These are phyloP conservation scores for Rhodofomes roseus DNA, from an alignment of 1,284 basidiomycete species.

Conservation along the genomic window DNA sequence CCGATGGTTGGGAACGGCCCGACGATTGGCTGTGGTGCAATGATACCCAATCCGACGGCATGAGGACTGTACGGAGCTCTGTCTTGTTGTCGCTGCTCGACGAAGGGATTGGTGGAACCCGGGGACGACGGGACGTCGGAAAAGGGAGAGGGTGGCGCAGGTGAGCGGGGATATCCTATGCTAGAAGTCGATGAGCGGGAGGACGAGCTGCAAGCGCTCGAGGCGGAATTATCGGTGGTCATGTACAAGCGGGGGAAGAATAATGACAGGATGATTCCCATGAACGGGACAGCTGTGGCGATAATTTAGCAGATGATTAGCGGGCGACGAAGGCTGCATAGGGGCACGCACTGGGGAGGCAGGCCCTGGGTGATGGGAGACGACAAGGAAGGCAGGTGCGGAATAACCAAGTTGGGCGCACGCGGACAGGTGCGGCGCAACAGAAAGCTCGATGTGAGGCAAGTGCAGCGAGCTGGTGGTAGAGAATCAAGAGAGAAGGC, in stretches of 20 bases:
- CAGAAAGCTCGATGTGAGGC: slow-evolving; percentile 32
- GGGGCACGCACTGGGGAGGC: slow-evolving; percentile 10
- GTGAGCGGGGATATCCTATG: slow-evolving; percentile 7
- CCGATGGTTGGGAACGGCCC: slow-evolving; percentile 19
- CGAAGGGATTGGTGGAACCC: slow-evolving; percentile 10
- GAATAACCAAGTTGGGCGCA: neutral
- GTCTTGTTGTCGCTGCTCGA: slow-evolving; percentile 20
- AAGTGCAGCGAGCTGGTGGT: slow-evolving; percentile 18
- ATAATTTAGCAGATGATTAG: neutral
- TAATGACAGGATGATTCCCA: slow-evolving; percentile 32
- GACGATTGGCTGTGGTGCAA: slow-evolving; percentile 23
- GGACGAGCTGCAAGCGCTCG: slow-evolving; percentile 20
- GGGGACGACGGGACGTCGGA: slow-evolving; percentile 12
- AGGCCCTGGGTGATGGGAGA: slow-evolving; percentile 9
- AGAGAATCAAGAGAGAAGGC: slow-evolving; percentile 3
- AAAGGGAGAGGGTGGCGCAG: slow-evolving; percentile 11
- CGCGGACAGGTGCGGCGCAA: slow-evolving; percentile 16
- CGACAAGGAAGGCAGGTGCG: slow-evolving; percentile 20
- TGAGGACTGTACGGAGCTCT: slow-evolving; percentile 22
- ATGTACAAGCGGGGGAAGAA: slow-evolving; percentile 30
- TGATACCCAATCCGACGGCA: slow-evolving; percentile 25
- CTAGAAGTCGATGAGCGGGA: slow-evolving; percentile 22
- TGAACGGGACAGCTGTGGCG: slow-evolving; percentile 14
- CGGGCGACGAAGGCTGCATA: slow-evolving; percentile 3
- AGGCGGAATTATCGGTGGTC: slow-evolving; percentile 23